Conservation (phyloP, 495 filamentous ascomycete species). For the Stereocaulon alpinum region DNA sequence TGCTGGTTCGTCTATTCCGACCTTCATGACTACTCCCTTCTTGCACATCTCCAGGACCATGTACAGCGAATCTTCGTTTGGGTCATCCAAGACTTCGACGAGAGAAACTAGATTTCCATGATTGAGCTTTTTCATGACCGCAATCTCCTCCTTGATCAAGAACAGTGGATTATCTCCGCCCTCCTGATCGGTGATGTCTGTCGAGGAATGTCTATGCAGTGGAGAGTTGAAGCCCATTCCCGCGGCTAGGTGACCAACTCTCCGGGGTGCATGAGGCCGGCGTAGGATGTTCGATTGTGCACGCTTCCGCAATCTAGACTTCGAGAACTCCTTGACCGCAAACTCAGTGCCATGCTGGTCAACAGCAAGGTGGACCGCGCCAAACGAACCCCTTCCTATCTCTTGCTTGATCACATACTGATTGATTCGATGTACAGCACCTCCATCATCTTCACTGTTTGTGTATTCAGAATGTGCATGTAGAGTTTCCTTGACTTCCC, state of each 20-base stretch:
- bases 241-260: slow-evolving; percentile 40
- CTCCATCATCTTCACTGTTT: slow-evolving; percentile 74
- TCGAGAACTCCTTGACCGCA: slow-evolving; percentile 97
- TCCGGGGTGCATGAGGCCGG: slow-evolving; percentile 44
- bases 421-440: slow-evolving; percentile 72
- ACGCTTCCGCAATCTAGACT: slow-evolving; percentile 80
- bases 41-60: slow-evolving; percentile 99
- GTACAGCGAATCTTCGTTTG: slow-evolving; percentile 87
- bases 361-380: slow-evolving; percentile 81
- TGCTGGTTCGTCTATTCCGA: slow-evolving; percentile 72
- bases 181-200: slow-evolving; percentile 38
- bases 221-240: slow-evolving; percentile 55
- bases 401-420: slow-evolving; percentile 93
- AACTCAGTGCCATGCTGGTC: slow-evolving; percentile 91
- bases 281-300: slow-evolving; percentile 86
- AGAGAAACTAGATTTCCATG: slow-evolving; percentile 87
- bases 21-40: slow-evolving; percentile 95
- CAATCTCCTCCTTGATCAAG: slow-evolving; percentile 92
- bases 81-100: slow-evolving; percentile 91
- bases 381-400: slow-evolving; percentile 91
- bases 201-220: slow-evolving; percentile 42
- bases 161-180: slow-evolving; percentile 70
- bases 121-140: slow-evolving; percentile 97
- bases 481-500: slow-evolving; percentile 82
- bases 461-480: slow-evolving; percentile 81